These are phyloP conservation scores for Euphorbia peplus DNA, from an alignment of 345 rosid genomes.

Conservation along the genomic window DNA sequence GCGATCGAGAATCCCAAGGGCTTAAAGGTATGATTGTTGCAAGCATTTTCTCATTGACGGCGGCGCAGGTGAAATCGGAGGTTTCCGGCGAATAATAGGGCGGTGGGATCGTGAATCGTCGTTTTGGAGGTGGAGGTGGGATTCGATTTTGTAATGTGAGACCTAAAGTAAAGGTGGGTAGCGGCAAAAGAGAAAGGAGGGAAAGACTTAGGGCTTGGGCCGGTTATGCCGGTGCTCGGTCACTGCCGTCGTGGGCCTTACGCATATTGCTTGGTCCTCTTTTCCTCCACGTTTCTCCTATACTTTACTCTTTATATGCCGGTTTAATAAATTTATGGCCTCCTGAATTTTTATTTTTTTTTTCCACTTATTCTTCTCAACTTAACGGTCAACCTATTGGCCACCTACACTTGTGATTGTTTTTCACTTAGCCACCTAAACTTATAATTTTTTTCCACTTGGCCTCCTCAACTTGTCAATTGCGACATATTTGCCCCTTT, in stretches of 20 bases:
- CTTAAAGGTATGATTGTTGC: conserved; percentile 15
- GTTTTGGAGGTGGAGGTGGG: background rate
- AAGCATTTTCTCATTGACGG: conserved; percentile 58
- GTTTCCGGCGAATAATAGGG: background rate
- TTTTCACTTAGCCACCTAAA: too few relatives aligned
- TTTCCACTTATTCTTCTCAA: too few relatives aligned
- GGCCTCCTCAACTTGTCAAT: too few relatives aligned
- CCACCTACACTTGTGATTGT: too few relatives aligned
- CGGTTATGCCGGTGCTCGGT: conserved; percentile 2
- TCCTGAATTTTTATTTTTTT: too few relatives aligned
- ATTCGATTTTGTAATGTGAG: background rate
- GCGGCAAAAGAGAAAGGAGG: background rate
- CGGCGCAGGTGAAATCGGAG: too few relatives aligned
- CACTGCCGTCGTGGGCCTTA: conserved; percentile 6
- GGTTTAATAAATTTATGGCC: too few relatives aligned
- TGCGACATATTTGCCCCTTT: too few relatives aligned
- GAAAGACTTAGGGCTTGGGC: background rate
- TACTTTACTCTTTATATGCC: background rate
- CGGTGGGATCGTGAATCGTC: background rate
- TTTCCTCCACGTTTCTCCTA: background rate
- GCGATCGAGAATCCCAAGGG: conserved; percentile 23
- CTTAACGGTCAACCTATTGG: too few relatives aligned
- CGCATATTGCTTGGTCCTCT: background rate
- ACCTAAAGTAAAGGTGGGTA: conserved; percentile 15
- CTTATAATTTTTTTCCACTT: too few relatives aligned